A percentile compares a stretch with the other conserved stretches of the same genome.
phyloP scores from a whole-genome alignment of 495 filamentous ascomycete genomes.

The Penicillium bialowiezense region DNA sequence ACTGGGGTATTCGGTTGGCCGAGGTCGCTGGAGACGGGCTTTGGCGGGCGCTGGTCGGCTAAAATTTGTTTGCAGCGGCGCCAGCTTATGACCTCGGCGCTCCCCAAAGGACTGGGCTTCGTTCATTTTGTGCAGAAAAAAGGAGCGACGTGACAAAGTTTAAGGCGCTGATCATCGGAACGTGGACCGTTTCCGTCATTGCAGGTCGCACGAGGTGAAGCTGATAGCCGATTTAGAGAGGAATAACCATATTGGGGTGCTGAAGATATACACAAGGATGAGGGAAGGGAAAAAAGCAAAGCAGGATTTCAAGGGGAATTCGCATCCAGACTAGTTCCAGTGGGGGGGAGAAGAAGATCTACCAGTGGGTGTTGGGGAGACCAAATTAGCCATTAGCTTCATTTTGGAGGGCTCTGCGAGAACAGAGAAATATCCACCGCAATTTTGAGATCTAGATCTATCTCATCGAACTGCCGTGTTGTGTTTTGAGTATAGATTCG shows the following conservation, averaged over 20 bases:
- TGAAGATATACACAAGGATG: constrained; percentile 3
- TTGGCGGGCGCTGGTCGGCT: constrained; percentile 29
- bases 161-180: constrained; percentile 25
- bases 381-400: too few relatives aligned
- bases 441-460: too few relatives aligned
- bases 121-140: constrained; percentile 18
- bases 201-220: neutral
- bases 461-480: too few relatives aligned
- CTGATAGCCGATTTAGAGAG: constrained; percentile 1
- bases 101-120: constrained; percentile 31
- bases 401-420: too few relatives aligned
- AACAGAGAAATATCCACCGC: too few relatives aligned
- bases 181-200: constrained; percentile 13
- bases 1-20: constrained; percentile 36
- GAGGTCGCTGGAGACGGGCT: constrained; percentile 34
- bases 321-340: constrained; percentile 5
- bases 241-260: constrained; percentile 7
- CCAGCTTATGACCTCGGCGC: constrained; percentile 36
- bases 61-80: constrained; percentile 42
- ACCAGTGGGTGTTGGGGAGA: neutral
- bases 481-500: too few relatives aligned
- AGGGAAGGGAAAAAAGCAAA: constrained; percentile 6
- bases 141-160: constrained; percentile 11
- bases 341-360: constrained; percentile 10
- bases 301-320: constrained; percentile 13